Evolutionary conservation across 2,329 filamentous ascomycete genomes (phyloP).

Genomic region (Corynespora cassiicola): DNA sequence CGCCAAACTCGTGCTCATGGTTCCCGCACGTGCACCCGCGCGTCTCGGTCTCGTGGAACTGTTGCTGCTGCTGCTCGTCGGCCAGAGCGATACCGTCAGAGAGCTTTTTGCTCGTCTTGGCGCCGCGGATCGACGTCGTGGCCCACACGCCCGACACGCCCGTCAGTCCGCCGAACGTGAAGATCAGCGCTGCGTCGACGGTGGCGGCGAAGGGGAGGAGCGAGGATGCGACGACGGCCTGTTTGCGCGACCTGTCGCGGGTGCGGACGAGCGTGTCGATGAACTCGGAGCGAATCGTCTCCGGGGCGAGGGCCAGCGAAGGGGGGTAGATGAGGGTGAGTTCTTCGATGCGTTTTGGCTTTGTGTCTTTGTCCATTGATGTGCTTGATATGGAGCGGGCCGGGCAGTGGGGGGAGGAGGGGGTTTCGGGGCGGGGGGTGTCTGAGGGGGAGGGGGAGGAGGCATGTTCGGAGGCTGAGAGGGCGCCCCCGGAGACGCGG

Average conservation of each 20-base stretch:
- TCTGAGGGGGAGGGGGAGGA: conserved; percentile 14
- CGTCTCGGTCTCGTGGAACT: conserved; percentile 6
- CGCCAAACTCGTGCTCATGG: conserved; percentile 16
- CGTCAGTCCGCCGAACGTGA: conserved; percentile 47
- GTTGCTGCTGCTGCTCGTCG: conserved; percentile 5
- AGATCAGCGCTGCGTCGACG: conserved; percentile 40
- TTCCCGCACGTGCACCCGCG: conserved; percentile 21
- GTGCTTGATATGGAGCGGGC: conserved; percentile 10
- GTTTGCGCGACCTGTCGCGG: conserved; percentile 49
- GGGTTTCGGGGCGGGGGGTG: conserved; percentile 9
- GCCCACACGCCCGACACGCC: conserved; percentile 46
- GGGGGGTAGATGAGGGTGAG: conserved; percentile 51
- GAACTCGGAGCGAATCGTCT: conserved; percentile 49
- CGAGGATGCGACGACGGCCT: conserved; percentile 51
- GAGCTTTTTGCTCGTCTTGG: conserved; percentile 48
- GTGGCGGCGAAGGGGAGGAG: conserved; percentile 48
- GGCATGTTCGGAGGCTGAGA: conserved; percentile 9
- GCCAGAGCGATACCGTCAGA: conserved; percentile 42
- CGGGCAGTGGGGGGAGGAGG: conserved; percentile 22
- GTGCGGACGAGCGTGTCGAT: conserved; percentile 50
- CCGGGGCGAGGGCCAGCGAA: conserved; percentile 30
- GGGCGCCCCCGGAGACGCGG: conserved; percentile 37
- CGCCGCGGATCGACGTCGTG: conserved; percentile 54
- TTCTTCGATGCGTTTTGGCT: conserved; percentile 47
- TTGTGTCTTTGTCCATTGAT: conserved; percentile 39